Evolutionary conservation across 495 filamentous ascomycete species (phyloP).

Genomic region (Friedmanniomyces endolithicus): DNA sequence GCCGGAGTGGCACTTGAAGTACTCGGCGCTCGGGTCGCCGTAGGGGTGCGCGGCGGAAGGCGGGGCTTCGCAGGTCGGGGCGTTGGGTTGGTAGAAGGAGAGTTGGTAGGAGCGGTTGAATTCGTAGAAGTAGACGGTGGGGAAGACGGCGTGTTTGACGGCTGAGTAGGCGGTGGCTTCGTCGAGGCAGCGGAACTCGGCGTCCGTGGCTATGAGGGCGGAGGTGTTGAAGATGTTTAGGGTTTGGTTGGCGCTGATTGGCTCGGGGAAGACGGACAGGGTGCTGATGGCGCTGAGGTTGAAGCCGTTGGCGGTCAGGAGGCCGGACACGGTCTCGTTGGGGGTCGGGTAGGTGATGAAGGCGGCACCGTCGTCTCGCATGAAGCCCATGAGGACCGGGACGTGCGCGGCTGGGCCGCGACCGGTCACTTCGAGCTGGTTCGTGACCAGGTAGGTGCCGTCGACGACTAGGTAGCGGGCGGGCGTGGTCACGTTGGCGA

Average conservation of each 20-base stretch:
- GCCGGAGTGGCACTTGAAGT: slow-evolving; percentile 39
- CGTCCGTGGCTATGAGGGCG: slow-evolving; percentile 37
- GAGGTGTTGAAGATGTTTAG: slow-evolving; percentile 35
- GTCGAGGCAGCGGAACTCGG: slow-evolving; percentile 39
- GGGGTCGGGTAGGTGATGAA: slow-evolving; percentile 36
- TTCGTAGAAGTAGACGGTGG: slow-evolving; percentile 34
- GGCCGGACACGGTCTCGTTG: slow-evolving; percentile 24
- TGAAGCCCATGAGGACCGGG: slow-evolving; percentile 37
- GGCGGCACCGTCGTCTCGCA: slow-evolving; percentile 39
- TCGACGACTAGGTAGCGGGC: slow-evolving; percentile 37
- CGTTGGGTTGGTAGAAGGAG: slow-evolving; percentile 33
- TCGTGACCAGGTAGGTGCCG: slow-evolving; percentile 32
- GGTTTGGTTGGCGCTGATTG: slow-evolving; percentile 28
- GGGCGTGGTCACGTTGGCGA: slow-evolving; percentile 19
- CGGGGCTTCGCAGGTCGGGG: slow-evolving; percentile 35
- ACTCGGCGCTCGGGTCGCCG: slow-evolving; percentile 34
- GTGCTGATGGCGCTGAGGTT: slow-evolving; percentile 29
- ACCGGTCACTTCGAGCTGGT: slow-evolving; percentile 26
- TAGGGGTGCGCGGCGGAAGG: slow-evolving; percentile 25
- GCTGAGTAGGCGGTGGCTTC: slow-evolving; percentile 36
- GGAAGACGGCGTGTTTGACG: slow-evolving; percentile 26
- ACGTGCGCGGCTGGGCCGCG: slow-evolving; percentile 20
- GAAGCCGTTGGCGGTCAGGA: slow-evolving; percentile 20
- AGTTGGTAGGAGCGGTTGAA: slow-evolving; percentile 44
- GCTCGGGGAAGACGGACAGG: slow-evolving; percentile 19